Percentiles rank a stretch among this genome's conserved stretches.
Conservation (phyloP, 495 filamentous ascomycete species). For the Clohesyomyces aquaticus region DNA sequence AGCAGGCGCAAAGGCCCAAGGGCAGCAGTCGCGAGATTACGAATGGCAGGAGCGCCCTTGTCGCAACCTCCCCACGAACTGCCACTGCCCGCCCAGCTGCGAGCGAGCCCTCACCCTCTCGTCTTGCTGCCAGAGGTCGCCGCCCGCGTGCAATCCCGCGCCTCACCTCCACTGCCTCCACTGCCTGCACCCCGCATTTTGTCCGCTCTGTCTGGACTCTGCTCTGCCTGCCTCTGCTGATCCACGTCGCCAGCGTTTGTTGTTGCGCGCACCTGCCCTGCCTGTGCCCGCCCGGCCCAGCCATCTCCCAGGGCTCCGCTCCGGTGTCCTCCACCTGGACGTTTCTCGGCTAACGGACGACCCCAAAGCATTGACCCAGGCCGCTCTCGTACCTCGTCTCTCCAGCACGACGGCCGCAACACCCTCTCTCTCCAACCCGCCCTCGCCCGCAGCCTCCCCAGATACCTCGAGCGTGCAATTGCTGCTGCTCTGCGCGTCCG, state of each 20-base stretch:
- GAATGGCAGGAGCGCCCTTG: constrained; percentile 6
- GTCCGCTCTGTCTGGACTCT: background rate
- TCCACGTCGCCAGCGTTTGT: background rate
- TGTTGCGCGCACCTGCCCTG: background rate
- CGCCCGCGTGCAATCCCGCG: constrained; percentile 7
- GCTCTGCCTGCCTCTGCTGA: background rate
- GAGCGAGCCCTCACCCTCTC: background rate
- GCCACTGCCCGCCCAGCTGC: background rate
- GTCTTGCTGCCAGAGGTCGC: constrained; percentile 1
- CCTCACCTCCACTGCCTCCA: constrained; percentile 40
- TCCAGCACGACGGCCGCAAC: constrained; percentile 26
- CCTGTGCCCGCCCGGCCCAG: background rate
- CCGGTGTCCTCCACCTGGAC: constrained; percentile 1
- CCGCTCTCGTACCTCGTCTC: constrained; percentile 30
- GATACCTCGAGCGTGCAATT: constrained; percentile 36
- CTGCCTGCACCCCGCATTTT: constrained; percentile 37
- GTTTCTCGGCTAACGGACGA: constrained; percentile 29
- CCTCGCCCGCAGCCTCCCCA: constrained; percentile 29
- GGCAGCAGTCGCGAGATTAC: constrained; percentile 18
- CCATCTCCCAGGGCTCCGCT: background rate
- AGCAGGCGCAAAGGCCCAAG: background rate
- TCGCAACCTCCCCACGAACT: background rate
- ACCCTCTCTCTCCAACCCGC: constrained; percentile 12
- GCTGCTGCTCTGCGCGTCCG: constrained; percentile 29
- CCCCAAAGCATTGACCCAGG: constrained; percentile 15